Percentiles rank a stretch among this genome's conserved stretches.
phyloP scores from a whole-genome alignment of 768 basidiomycete genomes.

The Suillus americanus region DNA sequence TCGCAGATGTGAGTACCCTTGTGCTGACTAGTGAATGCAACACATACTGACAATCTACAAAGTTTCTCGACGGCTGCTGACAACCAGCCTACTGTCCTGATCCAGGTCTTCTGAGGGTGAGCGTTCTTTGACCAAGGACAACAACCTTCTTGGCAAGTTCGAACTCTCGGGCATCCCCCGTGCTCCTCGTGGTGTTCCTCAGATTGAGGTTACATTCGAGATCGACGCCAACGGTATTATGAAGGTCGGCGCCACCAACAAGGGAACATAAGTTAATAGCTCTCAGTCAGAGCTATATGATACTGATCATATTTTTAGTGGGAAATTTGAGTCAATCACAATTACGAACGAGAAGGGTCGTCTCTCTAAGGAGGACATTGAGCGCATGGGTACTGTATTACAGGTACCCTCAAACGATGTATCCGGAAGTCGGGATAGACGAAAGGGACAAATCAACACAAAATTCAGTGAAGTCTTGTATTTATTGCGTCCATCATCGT shows the following conservation, averaged over 20 bases:
- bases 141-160: slow-evolving; percentile 97
- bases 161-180: slow-evolving; percentile 92
- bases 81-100: slow-evolving; percentile 92
- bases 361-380: slow-evolving; percentile 85
- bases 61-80: slow-evolving; percentile 83
- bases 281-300: neutral
- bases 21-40: neutral
- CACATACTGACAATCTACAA: neutral
- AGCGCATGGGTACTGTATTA: too few species aligned
- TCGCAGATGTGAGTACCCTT: slow-evolving; percentile 71
- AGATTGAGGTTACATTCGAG: slow-evolving; percentile 96
- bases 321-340: slow-evolving; percentile 86
- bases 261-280: slow-evolving; percentile 72
- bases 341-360: slow-evolving; percentile 97
- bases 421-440: too few species aligned
- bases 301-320: slow-evolving; percentile 39
- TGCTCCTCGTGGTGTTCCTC: slow-evolving; percentile 94
- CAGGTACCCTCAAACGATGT: too few species aligned
- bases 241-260: slow-evolving; percentile 90
- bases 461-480: too few species aligned
- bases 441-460: too few species aligned
- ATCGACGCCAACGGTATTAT: slow-evolving; percentile 95
- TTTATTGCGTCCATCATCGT: slow-evolving; percentile 99
- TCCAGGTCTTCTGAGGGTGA: slow-evolving; percentile 99
- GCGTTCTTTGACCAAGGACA: slow-evolving; percentile 96